phyloP scores from a whole-genome alignment of 192 early-diverging fungal species.

The Entomortierella chlamydospora region DNA sequence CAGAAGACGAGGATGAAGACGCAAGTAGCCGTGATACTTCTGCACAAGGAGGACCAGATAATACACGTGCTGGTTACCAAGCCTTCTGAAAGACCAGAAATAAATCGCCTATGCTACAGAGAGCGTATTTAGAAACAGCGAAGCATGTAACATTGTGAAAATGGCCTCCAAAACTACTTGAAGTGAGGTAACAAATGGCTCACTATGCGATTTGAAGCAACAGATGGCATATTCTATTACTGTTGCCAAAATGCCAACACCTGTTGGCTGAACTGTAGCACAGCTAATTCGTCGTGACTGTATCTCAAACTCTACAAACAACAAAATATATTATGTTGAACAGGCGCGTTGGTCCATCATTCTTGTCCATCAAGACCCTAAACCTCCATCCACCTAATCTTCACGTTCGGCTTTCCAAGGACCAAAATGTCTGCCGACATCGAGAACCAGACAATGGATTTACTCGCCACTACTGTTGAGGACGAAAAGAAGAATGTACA shows the following conservation, averaged over 20 bases:
- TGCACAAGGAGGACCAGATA: neutral
- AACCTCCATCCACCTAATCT: neutral
- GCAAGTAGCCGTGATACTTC: constrained; percentile 12
- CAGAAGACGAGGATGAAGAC: constrained; percentile 23
- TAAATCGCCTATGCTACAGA: no score
- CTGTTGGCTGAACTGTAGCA: no score
- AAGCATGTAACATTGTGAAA: no score
- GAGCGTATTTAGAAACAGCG: no score
- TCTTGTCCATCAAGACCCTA: neutral
- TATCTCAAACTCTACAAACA: neutral
- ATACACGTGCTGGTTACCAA: constrained; percentile 19
- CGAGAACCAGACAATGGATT: constrained; percentile 37
- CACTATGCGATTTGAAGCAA: no score
- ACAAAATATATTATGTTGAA: no score
- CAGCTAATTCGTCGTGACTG: neutral
- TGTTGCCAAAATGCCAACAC: no score
- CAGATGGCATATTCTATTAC: no score
- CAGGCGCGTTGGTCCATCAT: neutral
- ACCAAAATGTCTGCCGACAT: constrained; percentile 21
- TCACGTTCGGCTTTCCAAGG: neutral
- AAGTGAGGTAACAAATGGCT: no score
- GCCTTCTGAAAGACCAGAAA: constrained; percentile 10
- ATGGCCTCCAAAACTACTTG: no score
- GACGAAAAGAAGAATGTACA: constrained; percentile 50
- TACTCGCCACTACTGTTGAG: constrained; percentile 28